A percentile compares a stretch with the other conserved stretches of the same genome.
Evolutionary conservation across 495 filamentous ascomycete genomes (phyloP).

Genomic region (Corynascus novoguineensis): DNA sequence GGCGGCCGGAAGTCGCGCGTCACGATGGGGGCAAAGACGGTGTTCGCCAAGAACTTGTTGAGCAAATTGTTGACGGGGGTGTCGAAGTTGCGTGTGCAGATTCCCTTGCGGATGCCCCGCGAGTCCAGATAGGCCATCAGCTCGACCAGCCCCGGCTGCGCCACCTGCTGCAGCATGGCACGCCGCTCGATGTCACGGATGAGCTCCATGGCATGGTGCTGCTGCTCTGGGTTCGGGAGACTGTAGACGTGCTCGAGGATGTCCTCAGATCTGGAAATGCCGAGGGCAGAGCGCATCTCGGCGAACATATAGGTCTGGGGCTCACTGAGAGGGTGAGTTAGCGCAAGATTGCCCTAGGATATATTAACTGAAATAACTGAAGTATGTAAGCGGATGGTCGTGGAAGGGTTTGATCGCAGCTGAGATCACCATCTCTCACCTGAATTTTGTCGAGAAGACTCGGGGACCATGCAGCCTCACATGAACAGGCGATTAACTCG

Average conservation of each 20-base stretch:
- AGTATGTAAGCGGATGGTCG: too few relatives aligned
- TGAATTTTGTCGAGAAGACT: background rate
- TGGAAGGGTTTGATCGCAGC: too few relatives aligned
- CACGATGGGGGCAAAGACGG: conserved; percentile 73
- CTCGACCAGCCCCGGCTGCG: conserved; percentile 67
- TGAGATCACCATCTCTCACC: background rate
- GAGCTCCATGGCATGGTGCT: conserved; percentile 58
- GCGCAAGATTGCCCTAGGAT: too few relatives aligned
- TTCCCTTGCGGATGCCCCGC: conserved; percentile 61
- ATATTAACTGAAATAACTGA: too few relatives aligned
- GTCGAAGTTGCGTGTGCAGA: conserved; percentile 96
- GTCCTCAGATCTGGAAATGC: conserved; percentile 64
- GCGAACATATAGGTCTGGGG: conserved; percentile 95
- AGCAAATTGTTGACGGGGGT: conserved; percentile 61
- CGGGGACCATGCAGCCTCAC: background rate
- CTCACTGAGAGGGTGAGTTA: conserved; percentile 45
- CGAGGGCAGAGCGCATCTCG: conserved; percentile 66
- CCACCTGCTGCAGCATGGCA: conserved; percentile 71
- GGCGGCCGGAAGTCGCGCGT: conserved; percentile 78
- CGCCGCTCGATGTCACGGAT: conserved; percentile 73
- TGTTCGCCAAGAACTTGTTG: conserved; percentile 59
- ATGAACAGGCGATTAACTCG: too few relatives aligned
- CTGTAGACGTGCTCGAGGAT: conserved; percentile 83
- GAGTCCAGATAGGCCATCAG: conserved; percentile 78
- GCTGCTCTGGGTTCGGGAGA: conserved; percentile 56